These are phyloP conservation scores for Saccharomycopsis schoenii DNA, from an alignment of 805 yeast species.

Conservation along the genomic window DNA sequence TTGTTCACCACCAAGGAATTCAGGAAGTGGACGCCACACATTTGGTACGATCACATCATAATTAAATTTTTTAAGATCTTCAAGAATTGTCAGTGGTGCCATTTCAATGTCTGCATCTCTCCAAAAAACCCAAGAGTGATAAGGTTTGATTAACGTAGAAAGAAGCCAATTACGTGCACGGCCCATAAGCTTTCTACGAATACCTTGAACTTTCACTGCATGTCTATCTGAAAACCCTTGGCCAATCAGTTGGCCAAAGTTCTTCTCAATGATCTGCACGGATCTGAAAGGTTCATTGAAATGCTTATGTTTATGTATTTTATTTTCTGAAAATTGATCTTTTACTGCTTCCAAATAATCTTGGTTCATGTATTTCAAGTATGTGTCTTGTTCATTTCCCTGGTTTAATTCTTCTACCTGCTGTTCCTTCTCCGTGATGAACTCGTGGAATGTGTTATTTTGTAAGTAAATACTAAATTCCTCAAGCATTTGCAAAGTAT, in stretches of 20 bases:
- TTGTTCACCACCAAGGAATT: slow-evolving; percentile 81
- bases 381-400: slow-evolving; percentile 36
- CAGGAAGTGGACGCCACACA: slow-evolving; percentile 96
- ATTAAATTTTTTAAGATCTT: slow-evolving; percentile 59
- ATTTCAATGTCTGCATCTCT: slow-evolving; percentile 79
- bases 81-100: slow-evolving; percentile 68
- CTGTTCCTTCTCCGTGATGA: slow-evolving; percentile 35
- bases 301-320: slow-evolving; percentile 47
- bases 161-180: slow-evolving; percentile 81
- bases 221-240: slow-evolving; percentile 80
- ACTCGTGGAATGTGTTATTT: slow-evolving; percentile 50
- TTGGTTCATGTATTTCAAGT: slow-evolving; percentile 60
- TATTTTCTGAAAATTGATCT: slow-evolving; percentile 39
- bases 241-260: slow-evolving; percentile 77
- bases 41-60: slow-evolving; percentile 74
- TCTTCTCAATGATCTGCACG: slow-evolving; percentile 70
- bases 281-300: slow-evolving; percentile 44
- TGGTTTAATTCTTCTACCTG: slow-evolving; percentile 14
- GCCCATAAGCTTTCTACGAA: slow-evolving; percentile 76
- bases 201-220: slow-evolving; percentile 78
- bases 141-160: slow-evolving; percentile 63
- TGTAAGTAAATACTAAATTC: slow-evolving; percentile 61
- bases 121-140: slow-evolving; percentile 90
- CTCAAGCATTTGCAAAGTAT: slow-evolving; percentile 45
- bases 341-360: slow-evolving; percentile 47